Conservation (phyloP, 2,329 filamentous ascomycete genomes). For the Geosmithia putterillii region DNA sequence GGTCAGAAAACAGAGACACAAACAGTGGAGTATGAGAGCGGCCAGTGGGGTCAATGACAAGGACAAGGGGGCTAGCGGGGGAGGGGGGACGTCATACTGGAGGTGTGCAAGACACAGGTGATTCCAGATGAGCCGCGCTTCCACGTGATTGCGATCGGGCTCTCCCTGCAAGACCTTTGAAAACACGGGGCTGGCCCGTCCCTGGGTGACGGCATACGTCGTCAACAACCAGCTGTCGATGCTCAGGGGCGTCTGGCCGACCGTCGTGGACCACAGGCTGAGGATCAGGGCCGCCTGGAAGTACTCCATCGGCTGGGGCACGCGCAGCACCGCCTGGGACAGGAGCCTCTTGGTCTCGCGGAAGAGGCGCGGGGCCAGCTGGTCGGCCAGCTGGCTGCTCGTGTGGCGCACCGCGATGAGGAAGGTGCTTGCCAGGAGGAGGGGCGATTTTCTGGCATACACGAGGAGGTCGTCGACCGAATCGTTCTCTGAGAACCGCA, state of each 20-base stretch:
- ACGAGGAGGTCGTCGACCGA: slow-evolving; percentile 5
- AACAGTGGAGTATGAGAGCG: background rate
- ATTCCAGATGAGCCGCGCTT: slow-evolving; percentile 14
- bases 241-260: slow-evolving; percentile 12
- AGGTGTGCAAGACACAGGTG: slow-evolving; percentile 13
- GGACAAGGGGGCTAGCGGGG: background rate
- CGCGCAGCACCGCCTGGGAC: slow-evolving; percentile 5
- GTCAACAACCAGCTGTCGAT: slow-evolving; percentile 15
- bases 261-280: slow-evolving; percentile 14
- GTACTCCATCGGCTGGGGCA: slow-evolving; percentile 8
- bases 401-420: slow-evolving; percentile 13
- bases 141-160: background rate
- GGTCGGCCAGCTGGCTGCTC: slow-evolving; percentile 9
- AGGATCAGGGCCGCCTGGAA: slow-evolving; percentile 12
- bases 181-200: slow-evolving; percentile 10
- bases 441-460: slow-evolving; percentile 5
- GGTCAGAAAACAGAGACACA: background rate
- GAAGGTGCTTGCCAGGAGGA: slow-evolving; percentile 12
- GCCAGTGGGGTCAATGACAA: too few relatives aligned
- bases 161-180: background rate
- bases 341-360: slow-evolving; percentile 10
- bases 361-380: slow-evolving; percentile 10
- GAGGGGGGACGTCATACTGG: slow-evolving; percentile 7
- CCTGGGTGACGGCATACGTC: slow-evolving; percentile 12
- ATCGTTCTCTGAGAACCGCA: slow-evolving; percentile 9